A percentile compares a stretch with the other conserved stretches of the same genome.
Evolutionary conservation across 768 basidiomycete genomes (phyloP).

Genomic region (Rhizopogon sp.): DNA sequence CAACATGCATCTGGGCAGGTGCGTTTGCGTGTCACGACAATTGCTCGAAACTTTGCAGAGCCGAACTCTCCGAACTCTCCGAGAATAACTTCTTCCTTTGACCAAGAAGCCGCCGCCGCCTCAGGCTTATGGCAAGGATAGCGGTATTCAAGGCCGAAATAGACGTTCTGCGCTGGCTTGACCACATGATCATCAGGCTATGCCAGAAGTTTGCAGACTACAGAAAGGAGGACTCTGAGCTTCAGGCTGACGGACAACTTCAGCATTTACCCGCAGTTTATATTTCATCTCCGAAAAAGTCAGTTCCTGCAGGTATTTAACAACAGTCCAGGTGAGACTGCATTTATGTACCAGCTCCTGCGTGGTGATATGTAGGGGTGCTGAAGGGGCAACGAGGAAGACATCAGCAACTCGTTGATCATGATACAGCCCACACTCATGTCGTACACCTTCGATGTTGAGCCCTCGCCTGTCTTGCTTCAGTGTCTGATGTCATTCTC

Average conservation of each 20-base stretch:
- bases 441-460: conserved; percentile 93
- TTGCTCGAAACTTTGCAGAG: conserved; percentile 96
- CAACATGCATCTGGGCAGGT: conserved; percentile 96
- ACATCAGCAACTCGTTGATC: conserved; percentile 98
- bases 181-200: conserved; percentile 95
- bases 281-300: conserved; percentile 97
- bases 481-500: conserved; percentile 94
- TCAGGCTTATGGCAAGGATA: conserved; percentile 86
- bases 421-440: conserved; percentile 99
- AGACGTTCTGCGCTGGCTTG: conserved; percentile 95
- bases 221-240: conserved; percentile 94
- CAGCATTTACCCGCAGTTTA: conserved; percentile 99
- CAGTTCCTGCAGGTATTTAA: conserved; percentile 99
- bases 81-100: conserved; percentile 93
- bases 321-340: no score
- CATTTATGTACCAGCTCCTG: no score
- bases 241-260: conserved; percentile 95
- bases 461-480: conserved; percentile 89
- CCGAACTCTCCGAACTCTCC: conserved; percentile 90
- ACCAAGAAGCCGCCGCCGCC: conserved; percentile 97
- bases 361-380: no score
- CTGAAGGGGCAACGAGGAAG: conserved; percentile 95
- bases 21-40: conserved; percentile 94
- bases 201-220: conserved; percentile 99
- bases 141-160: conserved; percentile 99